Percentiles rank a stretch among this genome's conserved stretches.
phyloP scores from a whole-genome alignment of 176 grass and related monocot genomes.

The Canna indica region DNA sequence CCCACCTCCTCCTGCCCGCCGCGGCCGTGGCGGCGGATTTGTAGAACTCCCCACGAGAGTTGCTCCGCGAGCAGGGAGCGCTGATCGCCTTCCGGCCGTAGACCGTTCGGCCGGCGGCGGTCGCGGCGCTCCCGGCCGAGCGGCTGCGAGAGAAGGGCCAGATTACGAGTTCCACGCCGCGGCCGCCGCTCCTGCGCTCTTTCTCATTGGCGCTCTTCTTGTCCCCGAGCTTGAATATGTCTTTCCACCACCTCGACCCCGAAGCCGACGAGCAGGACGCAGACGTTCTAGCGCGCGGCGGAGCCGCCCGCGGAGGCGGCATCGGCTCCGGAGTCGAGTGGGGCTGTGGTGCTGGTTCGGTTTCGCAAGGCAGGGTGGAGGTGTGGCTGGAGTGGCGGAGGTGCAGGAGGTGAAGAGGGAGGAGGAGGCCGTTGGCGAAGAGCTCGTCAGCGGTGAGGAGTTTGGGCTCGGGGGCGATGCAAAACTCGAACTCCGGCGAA shows the following conservation, averaged over 20 bases:
- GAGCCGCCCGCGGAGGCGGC: not conserved
- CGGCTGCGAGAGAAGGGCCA: conserved; percentile 11
- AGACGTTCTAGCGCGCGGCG: not conserved
- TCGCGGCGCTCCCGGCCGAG: not conserved
- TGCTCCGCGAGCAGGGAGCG: conserved; percentile 16
- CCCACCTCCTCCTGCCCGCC: not conserved
- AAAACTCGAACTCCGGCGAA: conserved; percentile 7
- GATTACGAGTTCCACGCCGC: not conserved
- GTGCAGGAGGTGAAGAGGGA: conserved; percentile 1
- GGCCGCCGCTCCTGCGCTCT: not conserved
- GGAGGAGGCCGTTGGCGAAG: conserved; percentile 6
- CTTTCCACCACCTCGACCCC: conserved; percentile 6
- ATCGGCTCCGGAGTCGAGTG: not conserved
- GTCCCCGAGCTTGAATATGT: conserved; percentile 9
- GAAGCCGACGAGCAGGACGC: not conserved
- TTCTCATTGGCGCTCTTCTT: not conserved
- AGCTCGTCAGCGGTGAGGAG: conserved; percentile 13
- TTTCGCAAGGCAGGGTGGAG: not conserved
- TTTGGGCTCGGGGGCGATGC: not conserved
- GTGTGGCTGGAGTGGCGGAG: not conserved
- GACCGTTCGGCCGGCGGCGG: not conserved
- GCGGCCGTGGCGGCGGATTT: not conserved
- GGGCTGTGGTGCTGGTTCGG: not conserved
- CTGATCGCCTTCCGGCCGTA: not conserved
- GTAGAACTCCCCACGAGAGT: conserved; percentile 11